phyloP scores from a whole-genome alignment of 208 protist genomes.

The Trypanosoma melophagium region DNA sequence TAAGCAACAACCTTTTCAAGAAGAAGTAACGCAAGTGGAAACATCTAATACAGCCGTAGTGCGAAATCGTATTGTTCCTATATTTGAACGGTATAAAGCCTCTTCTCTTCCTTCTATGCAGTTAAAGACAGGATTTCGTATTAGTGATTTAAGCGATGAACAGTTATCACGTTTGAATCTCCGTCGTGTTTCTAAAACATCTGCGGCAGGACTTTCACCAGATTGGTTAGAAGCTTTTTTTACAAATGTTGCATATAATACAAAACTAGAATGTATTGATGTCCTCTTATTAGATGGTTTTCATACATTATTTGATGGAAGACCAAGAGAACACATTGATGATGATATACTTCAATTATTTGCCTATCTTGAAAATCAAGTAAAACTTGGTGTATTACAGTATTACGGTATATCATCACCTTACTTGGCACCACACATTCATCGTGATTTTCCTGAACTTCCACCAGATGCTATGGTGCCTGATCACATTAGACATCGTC shows the following conservation, averaged over 20 bases:
- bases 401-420: slow-evolving; percentile 84
- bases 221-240: slow-evolving; percentile 90
- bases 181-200: slow-evolving; percentile 55
- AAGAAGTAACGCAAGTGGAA: slow-evolving; percentile 78
- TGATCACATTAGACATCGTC: slow-evolving; percentile 62
- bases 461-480: slow-evolving; percentile 80
- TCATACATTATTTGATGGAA: slow-evolving; percentile 81
- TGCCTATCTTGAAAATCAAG: slow-evolving; percentile 79
- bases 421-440: slow-evolving; percentile 73
- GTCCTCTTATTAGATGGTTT: slow-evolving; percentile 77
- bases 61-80: slow-evolving; percentile 78
- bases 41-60: slow-evolving; percentile 73
- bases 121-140: slow-evolving; percentile 81
- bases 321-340: slow-evolving; percentile 67
- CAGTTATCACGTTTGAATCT: slow-evolving; percentile 74
- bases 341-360: slow-evolving; percentile 85
- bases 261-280: slow-evolving; percentile 81
- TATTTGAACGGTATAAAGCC: slow-evolving; percentile 87
- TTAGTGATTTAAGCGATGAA: slow-evolving; percentile 72
- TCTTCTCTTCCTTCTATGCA: slow-evolving; percentile 81
- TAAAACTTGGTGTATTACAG: slow-evolving; percentile 72
- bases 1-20: slow-evolving; percentile 73
- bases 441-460: slow-evolving; percentile 65
- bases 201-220: slow-evolving; percentile 72
- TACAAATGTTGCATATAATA: slow-evolving; percentile 86